Evolutionary conservation across 495 filamentous ascomycete genomes (phyloP).

Genomic region (Terfezia claveryi): DNA sequence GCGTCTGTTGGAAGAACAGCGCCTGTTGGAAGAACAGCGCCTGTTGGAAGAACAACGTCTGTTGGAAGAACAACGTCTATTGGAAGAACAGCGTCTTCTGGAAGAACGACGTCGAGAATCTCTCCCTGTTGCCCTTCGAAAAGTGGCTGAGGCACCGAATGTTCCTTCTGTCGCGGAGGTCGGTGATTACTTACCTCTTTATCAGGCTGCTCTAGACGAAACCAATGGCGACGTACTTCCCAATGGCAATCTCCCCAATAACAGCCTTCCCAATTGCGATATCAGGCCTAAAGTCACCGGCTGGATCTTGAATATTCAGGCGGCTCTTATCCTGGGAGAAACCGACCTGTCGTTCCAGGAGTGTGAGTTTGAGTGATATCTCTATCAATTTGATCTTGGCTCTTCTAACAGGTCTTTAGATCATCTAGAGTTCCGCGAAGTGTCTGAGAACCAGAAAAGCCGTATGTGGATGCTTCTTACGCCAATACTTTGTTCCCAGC

Average conservation of each 20-base stretch:
- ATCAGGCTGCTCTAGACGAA: no score
- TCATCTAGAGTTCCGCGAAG: slow-evolving; percentile 2
- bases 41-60: not conserved
- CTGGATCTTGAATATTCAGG: slow-evolving; percentile 18
- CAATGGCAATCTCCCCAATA: not conserved
- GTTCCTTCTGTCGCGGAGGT: not conserved
- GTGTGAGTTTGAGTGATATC: slow-evolving; percentile 5
- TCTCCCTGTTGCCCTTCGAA: slow-evolving; percentile 13
- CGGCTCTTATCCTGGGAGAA: slow-evolving; percentile 14
- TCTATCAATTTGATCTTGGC: not conserved
- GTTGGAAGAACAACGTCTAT: not conserved
- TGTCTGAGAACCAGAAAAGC: slow-evolving; percentile 9
- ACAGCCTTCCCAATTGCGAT: not conserved
- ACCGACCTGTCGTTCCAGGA: slow-evolving; percentile 11
- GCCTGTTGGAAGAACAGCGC: not conserved
- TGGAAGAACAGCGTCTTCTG: not conserved
- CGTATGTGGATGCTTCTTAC: slow-evolving; percentile 17
- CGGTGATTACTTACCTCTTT: not conserved
- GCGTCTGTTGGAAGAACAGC: no score
- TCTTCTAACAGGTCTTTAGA: slow-evolving; percentile 1
- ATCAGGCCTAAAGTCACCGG: not conserved
- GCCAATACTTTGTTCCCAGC: slow-evolving; percentile 11
- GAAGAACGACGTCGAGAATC: slow-evolving; percentile 5
- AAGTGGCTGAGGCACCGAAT: not conserved
- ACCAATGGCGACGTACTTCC: no score